Evolutionary conservation across 2,329 filamentous ascomycete genomes (phyloP), one percentile per base, ranked within the genome.

Genomic region (Boeremia lycopersici): DNA sequence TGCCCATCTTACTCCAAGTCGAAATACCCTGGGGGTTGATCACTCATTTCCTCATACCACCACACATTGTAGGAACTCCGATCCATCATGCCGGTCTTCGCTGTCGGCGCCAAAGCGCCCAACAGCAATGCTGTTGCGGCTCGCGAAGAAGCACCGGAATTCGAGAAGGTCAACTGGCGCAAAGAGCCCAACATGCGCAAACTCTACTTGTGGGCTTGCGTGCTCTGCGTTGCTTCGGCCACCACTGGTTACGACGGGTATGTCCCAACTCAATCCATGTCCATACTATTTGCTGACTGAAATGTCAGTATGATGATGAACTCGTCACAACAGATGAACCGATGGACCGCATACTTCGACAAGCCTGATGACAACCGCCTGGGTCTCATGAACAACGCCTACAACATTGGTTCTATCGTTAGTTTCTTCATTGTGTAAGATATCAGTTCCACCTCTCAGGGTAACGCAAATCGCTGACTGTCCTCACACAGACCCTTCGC

Each of bases 171-270:
- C 45, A 69, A 77, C 60, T 85, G 82, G 82, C 79, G 67, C 36
- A 81, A 78, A 64, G 79, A 84, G 7, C 80, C 81, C 12, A 82
- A 82, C 40, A 76, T 85, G 70, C 75, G 82, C 65, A 80, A 81
- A 71, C 75, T 85, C 15, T 84, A 84, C 74, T 80, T 80, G 62
- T 82, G 78, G 63, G 78, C 78, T 33, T 70, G 77, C 52, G 64
- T 83, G 49, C 78, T 83, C 41, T 82, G 79, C 56, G 67, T 84
- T 61, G 81, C 80, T 41, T 84, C 82, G 13, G 82, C 83, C 15
- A 84, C 82, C 30, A 84, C 82, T 34, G 79, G 81, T 66, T 82
- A 83, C 68, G 80, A 84, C 79, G 79, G 80, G 81, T 82, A 71
- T 57, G 76, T 57, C 29, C 2, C 5, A 47, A 17, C n/a, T 8